These are phyloP conservation scores for Aspergillus luchuensis DNA, from an alignment of 2,329 filamentous ascomycete genomes.

Conservation along the genomic window DNA sequence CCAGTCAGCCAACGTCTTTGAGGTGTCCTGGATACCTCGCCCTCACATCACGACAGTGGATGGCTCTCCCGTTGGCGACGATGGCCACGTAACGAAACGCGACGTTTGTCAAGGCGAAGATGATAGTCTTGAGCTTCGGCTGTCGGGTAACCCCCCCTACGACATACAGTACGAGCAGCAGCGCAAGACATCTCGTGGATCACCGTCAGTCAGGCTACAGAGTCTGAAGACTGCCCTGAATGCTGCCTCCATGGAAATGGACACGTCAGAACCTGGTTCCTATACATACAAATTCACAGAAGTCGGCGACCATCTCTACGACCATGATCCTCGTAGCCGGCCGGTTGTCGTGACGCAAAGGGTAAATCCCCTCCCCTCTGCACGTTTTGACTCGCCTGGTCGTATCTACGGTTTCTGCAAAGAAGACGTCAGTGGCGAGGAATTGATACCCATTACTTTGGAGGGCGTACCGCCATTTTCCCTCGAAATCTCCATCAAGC, in stretches of 20 bases:
- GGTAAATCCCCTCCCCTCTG: conserved; percentile 80
- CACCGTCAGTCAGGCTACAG: conserved; percentile 66
- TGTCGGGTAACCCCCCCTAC: conserved; percentile 81
- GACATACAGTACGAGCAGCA: conserved; percentile 78
- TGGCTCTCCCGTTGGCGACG: conserved; percentile 50
- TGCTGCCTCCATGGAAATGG: conserved; percentile 77
- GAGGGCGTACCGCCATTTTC: conserved; percentile 85
- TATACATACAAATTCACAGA: conserved; percentile 86
- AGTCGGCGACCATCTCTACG: conserved; percentile 83
- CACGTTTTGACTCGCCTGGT: conserved; percentile 79
- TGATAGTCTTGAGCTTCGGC: conserved; percentile 78
- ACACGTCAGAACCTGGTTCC: conserved; percentile 77
- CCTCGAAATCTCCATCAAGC: conserved; percentile 89
- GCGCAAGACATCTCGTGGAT: conserved; percentile 68
- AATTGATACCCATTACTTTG: conserved; percentile 83
- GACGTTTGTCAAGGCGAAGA: conserved; percentile 94
- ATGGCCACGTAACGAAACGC: conserved; percentile 66
- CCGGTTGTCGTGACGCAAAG: conserved; percentile 75
- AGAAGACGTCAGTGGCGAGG: conserved; percentile 76
- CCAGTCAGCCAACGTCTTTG: conserved; percentile 69
- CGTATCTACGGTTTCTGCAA: conserved; percentile 96
- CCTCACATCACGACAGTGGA: conserved; percentile 68
- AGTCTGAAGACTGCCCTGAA: conserved; percentile 75
- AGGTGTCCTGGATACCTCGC: conserved; percentile 81
- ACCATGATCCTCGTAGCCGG: conserved; percentile 67